Conservation (phyloP, 176 grass and related monocot genomes). For the Avena eriantha region DNA sequence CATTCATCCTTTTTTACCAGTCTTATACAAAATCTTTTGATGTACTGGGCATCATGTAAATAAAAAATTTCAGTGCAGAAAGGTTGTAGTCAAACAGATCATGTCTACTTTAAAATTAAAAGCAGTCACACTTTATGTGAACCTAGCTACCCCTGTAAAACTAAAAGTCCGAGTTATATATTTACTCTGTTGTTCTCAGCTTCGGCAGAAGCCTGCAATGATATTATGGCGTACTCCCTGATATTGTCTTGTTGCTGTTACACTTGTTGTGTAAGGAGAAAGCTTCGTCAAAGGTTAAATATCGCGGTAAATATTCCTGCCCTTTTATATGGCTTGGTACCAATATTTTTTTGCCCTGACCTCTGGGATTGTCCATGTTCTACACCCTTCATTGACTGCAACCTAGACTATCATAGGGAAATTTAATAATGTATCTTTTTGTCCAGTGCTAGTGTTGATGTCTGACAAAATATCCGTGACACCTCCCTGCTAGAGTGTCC, state of each 20-base stretch:
- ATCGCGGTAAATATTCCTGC: constrained; percentile 66
- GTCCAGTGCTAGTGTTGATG: not conserved
- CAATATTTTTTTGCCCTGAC: not conserved
- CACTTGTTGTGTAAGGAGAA: constrained; percentile 92
- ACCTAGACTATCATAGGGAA: not conserved
- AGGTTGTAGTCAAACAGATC: not conserved
- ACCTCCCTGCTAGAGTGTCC: not conserved
- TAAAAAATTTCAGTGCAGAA: not conserved
- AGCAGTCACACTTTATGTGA: not conserved
- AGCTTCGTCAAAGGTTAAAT: constrained; percentile 78
- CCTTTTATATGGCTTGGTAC: constrained; percentile 15
- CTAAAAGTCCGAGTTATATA: not conserved
- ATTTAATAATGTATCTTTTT: not conserved
- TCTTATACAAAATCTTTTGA: not conserved
- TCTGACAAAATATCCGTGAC: not conserved
- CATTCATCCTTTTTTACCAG: not conserved
- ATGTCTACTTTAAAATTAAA: constrained; percentile 20
- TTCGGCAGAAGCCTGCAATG: constrained; percentile 88
- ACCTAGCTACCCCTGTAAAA: not conserved
- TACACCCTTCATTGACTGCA: not conserved
- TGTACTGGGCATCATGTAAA: constrained; percentile 4
- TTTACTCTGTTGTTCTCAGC: constrained; percentile 57
- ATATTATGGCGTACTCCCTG: constrained; percentile 88
- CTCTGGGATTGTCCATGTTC: not conserved
- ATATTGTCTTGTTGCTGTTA: constrained; percentile 98